These are phyloP conservation scores for Suillus lakei DNA, from an alignment of 768 basidiomycete genomes.

Conservation along the genomic window DNA sequence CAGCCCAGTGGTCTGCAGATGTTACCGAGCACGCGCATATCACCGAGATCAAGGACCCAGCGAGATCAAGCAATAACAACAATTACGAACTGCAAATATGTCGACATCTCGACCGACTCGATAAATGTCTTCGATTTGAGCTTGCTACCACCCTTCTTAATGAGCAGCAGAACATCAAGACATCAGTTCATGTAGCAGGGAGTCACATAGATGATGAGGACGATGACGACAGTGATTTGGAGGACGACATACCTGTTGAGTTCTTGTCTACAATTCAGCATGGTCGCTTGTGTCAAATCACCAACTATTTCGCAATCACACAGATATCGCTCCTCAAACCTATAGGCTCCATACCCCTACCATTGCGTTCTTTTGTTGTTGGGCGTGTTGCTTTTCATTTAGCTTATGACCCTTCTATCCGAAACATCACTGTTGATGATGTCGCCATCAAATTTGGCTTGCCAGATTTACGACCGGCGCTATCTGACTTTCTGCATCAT, in stretches of 20 bases:
- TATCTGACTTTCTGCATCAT: background rate
- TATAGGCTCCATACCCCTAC: background rate
- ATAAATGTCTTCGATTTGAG: constrained; percentile 35
- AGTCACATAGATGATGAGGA: no score
- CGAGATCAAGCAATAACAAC: constrained; percentile 35
- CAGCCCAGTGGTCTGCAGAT: constrained; percentile 41
- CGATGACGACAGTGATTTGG: no score
- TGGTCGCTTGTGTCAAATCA: no score
- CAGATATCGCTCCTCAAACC: no score
- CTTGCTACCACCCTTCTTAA: constrained; percentile 20
- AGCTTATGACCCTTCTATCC: background rate
- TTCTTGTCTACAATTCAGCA: no score
- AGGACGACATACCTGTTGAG: no score
- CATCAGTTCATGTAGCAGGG: no score
- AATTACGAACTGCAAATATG: constrained; percentile 40
- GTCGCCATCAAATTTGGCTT: background rate
- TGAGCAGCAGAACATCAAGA: no score
- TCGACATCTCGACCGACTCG: constrained; percentile 32
- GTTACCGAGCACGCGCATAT: constrained; percentile 41
- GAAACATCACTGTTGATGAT: background rate
- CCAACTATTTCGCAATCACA: no score
- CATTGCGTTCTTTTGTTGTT: background rate
- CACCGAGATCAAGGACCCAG: constrained; percentile 37
- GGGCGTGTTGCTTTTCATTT: background rate
- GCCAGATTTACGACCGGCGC: background rate